A percentile compares a stretch with the other conserved stretches of the same genome.
Evolutionary conservation across 2,329 filamentous ascomycete species (phyloP).

Genomic region (Fusarium transvaalense): DNA sequence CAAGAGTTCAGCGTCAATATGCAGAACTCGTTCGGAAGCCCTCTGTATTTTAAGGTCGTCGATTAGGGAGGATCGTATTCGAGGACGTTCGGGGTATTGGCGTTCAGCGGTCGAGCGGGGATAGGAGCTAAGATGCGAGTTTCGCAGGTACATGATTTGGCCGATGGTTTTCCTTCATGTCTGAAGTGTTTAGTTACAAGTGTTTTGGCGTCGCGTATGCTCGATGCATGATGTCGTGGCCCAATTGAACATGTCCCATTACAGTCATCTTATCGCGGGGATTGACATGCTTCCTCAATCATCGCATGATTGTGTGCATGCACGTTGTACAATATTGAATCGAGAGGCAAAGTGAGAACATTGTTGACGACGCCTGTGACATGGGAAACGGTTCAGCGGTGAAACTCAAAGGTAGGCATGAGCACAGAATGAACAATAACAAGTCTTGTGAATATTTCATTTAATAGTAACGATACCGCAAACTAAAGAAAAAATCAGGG

Average conservation of each 20-base stretch:
- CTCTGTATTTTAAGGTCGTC: slow-evolving; percentile 23
- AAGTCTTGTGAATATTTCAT: slow-evolving; percentile 21
- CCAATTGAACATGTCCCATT: not conserved
- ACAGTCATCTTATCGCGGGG: not conserved
- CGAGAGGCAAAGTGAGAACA: not conserved
- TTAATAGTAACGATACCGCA: slow-evolving; percentile 19
- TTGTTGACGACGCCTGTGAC: not conserved
- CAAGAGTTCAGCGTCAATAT: slow-evolving; percentile 18
- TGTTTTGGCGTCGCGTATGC: not conserved
- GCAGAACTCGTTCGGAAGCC: slow-evolving; percentile 7
- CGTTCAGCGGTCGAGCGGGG: not conserved
- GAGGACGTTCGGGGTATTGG: no score
- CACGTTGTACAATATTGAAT: no score
- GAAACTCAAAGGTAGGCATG: not conserved
- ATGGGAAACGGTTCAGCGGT: not conserved
- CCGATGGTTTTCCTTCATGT: not conserved
- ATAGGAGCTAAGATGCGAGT: not conserved
- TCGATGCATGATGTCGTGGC: not conserved
- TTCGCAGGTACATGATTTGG: not conserved
- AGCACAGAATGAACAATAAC: not conserved
- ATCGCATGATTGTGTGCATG: no score
- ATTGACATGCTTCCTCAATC: not conserved
- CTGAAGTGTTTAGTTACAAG: not conserved
- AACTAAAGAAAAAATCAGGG: slow-evolving; percentile 26
- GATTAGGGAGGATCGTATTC: not conserved